Percentiles rank a stretch among this genome's conserved stretches.
Evolutionary conservation across 1,284 basidiomycete species (phyloP).

Genomic region (Sporisorium sorghi): DNA sequence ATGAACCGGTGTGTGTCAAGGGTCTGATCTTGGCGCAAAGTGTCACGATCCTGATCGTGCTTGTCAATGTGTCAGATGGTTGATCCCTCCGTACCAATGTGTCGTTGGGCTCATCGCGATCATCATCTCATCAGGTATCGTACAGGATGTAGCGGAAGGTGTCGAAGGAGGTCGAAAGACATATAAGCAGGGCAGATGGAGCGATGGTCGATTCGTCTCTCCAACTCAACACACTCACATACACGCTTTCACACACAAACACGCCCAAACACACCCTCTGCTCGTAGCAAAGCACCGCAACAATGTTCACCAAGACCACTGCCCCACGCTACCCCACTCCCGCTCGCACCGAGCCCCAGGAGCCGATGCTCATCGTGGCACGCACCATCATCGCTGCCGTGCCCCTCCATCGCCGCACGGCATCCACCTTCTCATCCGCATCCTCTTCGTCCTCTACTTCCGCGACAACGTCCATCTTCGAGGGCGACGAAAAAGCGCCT

Average conservation of each 20-base stretch:
- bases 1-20: not conserved
- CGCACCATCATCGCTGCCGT: slow-evolving; percentile 10
- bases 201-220: not conserved
- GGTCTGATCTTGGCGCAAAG: not conserved
- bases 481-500: slow-evolving; percentile 7
- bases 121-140: not conserved
- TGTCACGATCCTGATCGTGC: too few species aligned
- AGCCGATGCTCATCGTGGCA: slow-evolving; percentile 16
- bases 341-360: slow-evolving; percentile 5
- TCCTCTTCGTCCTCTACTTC: slow-evolving; percentile 3
- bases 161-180: not conserved
- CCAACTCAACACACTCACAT: not conserved
- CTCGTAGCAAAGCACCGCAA: not conserved
- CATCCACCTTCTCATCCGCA: slow-evolving; percentile 3
- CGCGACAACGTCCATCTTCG: not conserved
- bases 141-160: not conserved
- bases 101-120: slow-evolving; percentile 18
- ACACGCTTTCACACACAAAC: not conserved
- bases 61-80: not conserved
- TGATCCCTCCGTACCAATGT: not conserved
- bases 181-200: slow-evolving; percentile 5
- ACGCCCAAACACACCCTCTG: too few species aligned
- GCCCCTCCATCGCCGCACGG: slow-evolving; percentile 4
- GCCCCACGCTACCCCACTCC: slow-evolving; percentile 18
- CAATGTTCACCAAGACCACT: slow-evolving; percentile 7